A percentile compares a stretch with the other conserved stretches of the same genome.
These are phyloP conservation scores for Parmales sp. DNA, from an alignment of 108 stramenopile species.

Conservation along the genomic window DNA sequence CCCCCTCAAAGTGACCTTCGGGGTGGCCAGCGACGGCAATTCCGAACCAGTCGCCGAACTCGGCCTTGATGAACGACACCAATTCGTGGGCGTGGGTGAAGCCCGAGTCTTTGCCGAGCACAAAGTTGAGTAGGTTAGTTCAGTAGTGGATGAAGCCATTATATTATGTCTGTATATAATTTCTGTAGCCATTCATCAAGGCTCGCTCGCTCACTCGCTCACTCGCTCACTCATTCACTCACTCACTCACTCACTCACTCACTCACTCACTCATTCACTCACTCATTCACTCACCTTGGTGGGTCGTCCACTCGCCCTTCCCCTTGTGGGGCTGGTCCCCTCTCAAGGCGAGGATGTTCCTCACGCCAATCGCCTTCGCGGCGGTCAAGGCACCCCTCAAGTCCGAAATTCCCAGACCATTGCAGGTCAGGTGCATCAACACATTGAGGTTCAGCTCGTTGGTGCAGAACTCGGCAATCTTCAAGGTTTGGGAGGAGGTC, in stretches of 20 bases:
- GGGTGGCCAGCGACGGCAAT: constrained; percentile 92
- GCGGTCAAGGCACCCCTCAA: constrained; percentile 36
- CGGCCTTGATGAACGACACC: constrained; percentile 69
- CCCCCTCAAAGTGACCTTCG: constrained; percentile 77
- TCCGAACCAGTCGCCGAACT: constrained; percentile 88
- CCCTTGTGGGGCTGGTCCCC: constrained; percentile 89
- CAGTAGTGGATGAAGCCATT: too few species aligned
- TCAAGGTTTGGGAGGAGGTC: constrained; percentile 62
- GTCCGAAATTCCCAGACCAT: constrained; percentile 55
- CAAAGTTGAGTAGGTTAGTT: too few species aligned
- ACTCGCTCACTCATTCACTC: too few species aligned
- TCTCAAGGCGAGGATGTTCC: constrained; percentile 82
- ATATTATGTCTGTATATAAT: too few species aligned
- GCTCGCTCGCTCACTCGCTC: too few species aligned
- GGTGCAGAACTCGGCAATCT: constrained; percentile 74
- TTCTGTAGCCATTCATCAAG: too few species aligned
- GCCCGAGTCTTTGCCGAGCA: constrained; percentile 32
- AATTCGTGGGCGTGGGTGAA: constrained; percentile 77
- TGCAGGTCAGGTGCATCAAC: constrained; percentile 81
- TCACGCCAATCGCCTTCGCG: constrained; percentile 56
- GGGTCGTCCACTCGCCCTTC: constrained; percentile 55
- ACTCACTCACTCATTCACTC: too few species aligned
- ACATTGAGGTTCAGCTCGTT: constrained; percentile 73
- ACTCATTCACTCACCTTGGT: too few species aligned
- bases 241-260: too few species aligned